These are phyloP conservation scores for Sporothrix schenckii DNA, from an alignment of 2,329 filamentous ascomycete genomes.

Conservation along the genomic window DNA sequence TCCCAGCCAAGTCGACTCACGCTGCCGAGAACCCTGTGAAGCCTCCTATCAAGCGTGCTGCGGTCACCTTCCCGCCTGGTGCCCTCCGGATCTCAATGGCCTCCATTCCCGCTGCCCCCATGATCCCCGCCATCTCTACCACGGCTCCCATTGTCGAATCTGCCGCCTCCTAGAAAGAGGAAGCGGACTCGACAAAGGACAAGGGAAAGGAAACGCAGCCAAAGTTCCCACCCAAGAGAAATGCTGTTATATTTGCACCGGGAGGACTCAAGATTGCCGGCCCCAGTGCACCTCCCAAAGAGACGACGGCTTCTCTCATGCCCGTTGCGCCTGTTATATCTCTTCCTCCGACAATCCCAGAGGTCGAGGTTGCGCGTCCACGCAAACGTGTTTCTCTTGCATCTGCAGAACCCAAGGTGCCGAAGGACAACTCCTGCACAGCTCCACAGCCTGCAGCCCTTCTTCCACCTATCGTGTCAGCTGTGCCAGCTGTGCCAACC, in stretches of 20 bases:
- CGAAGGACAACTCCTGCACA: not conserved
- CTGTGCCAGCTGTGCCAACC: not conserved
- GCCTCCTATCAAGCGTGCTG: not conserved
- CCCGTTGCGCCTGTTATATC: not conserved
- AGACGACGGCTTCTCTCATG: not conserved
- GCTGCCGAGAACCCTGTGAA: not conserved
- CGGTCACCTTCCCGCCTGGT: not conserved
- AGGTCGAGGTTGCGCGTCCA: not conserved
- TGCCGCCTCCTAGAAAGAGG: not conserved
- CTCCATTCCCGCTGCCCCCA: not conserved
- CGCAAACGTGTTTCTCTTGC: not conserved
- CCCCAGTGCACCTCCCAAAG: not conserved
- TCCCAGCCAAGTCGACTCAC: not conserved
- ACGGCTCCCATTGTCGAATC: not conserved
- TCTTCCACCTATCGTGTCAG: not conserved
- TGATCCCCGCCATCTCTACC: not conserved
- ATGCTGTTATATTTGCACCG: not conserved
- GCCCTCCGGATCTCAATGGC: not conserved
- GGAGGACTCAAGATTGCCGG: not conserved
- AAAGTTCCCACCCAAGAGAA: not conserved
- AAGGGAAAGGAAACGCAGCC: not conserved
- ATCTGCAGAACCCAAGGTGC: not conserved
- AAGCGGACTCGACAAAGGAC: not conserved
- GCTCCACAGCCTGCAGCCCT: too few relatives aligned
- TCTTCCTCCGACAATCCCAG: not conserved